Conservation (phyloP, 495 filamentous ascomycete species). For the Podospora sp. region DNA sequence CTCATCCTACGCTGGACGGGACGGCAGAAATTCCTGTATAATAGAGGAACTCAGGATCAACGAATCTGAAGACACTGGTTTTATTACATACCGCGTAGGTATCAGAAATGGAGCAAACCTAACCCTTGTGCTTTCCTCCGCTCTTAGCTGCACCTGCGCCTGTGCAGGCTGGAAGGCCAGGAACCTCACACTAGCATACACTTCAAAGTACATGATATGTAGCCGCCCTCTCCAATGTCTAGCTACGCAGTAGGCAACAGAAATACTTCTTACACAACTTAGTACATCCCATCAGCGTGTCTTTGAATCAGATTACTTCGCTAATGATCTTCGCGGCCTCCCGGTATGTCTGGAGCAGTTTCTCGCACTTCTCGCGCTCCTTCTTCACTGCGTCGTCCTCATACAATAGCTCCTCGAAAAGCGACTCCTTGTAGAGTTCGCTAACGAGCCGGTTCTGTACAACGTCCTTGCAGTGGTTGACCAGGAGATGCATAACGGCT, state of each 20-base stretch:
- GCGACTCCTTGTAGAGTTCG: conserved; percentile 90
- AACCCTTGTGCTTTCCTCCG: not conserved
- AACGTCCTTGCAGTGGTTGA: conserved; percentile 96
- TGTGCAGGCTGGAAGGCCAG: not conserved
- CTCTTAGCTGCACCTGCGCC: not conserved
- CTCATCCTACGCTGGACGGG: not conserved
- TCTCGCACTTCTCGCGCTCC: conserved; percentile 97
- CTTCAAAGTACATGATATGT: not conserved
- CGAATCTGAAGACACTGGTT: not conserved
- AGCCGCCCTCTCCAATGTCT: not conserved
- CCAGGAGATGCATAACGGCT: conserved; percentile 97
- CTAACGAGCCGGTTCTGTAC: conserved; percentile 96
- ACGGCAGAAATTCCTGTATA: not conserved
- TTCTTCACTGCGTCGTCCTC: conserved; percentile 97
- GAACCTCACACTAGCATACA: not conserved
- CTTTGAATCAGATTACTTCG: conserved; percentile 76
- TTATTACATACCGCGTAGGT: not conserved
- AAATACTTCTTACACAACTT: not conserved
- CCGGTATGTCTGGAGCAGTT: conserved; percentile 87
- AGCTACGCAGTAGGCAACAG: not conserved
- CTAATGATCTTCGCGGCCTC: conserved; percentile 97
- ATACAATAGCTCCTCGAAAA: conserved; percentile 92
- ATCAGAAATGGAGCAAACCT: not conserved
- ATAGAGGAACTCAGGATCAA: not conserved
- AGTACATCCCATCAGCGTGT: not conserved